These are phyloP conservation scores for Neonectria ditissima DNA, from an alignment of 2,329 filamentous ascomycete species.

Conservation along the genomic window DNA sequence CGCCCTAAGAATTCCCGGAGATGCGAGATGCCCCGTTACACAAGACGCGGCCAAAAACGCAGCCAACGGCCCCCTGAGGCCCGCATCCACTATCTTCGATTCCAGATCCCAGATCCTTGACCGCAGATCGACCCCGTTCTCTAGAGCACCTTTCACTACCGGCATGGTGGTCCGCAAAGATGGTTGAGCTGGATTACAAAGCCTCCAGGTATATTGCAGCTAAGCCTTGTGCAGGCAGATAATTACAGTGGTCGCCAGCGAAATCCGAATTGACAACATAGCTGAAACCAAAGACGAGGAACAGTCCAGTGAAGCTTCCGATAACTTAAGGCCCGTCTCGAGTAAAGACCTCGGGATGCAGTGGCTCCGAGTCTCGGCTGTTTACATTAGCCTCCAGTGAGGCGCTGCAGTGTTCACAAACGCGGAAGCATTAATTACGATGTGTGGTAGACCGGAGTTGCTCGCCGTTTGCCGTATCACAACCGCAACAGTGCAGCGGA, in stretches of 20 bases:
- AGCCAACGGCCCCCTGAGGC: conserved; percentile 15
- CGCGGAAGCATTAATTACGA: not conserved
- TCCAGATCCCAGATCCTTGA: conserved; percentile 16
- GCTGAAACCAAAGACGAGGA: not conserved
- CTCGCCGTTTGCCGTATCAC: not conserved
- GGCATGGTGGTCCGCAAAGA: conserved; percentile 5
- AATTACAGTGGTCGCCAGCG: not conserved
- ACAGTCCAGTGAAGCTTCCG: not conserved
- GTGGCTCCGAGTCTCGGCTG: not conserved
- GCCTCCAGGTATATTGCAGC: not conserved
- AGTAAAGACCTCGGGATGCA: not conserved
- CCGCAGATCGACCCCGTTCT: conserved; percentile 15
- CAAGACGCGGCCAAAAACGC: conserved; percentile 7
- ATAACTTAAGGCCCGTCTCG: not conserved
- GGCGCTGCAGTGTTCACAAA: not conserved
- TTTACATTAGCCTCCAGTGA: not conserved
- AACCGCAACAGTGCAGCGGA: not conserved
- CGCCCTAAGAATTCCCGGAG: conserved; percentile 6
- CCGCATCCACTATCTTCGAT: conserved; percentile 18
- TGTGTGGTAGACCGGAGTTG: not conserved
- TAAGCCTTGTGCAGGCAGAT: not conserved
- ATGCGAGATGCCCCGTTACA: conserved; percentile 21
- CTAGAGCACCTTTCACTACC: conserved; percentile 14
- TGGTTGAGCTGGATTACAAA: conserved; percentile 2
- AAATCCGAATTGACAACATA: not conserved